Evolutionary conservation across 2,329 filamentous ascomycete genomes (phyloP).

Genomic region (Penicillium psychrosexuale): DNA sequence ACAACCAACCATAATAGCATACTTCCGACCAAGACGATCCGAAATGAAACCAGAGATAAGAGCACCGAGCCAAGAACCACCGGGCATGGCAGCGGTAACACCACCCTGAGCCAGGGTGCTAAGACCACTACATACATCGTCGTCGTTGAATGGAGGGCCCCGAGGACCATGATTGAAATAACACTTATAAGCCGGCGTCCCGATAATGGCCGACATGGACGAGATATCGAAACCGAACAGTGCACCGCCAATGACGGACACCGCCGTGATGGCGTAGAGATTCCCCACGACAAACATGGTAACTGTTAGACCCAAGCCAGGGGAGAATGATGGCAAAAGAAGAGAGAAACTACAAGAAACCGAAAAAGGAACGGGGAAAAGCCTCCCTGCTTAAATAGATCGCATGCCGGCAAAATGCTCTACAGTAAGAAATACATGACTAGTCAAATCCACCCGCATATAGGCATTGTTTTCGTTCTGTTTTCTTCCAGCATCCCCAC

Average conservation of each 20-base stretch:
- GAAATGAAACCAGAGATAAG: slow-evolving; percentile 54
- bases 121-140: slow-evolving; percentile 46
- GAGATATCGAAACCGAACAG: slow-evolving; percentile 38
- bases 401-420: not conserved
- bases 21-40: slow-evolving; percentile 54
- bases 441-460: slow-evolving; percentile 1
- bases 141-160: slow-evolving; percentile 55
- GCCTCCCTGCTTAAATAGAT: slow-evolving; percentile 3
- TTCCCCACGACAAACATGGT: slow-evolving; percentile 47
- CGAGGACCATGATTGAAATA: slow-evolving; percentile 61
- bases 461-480: not conserved
- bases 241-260: slow-evolving; percentile 44
- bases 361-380: not conserved
- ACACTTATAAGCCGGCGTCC: slow-evolving; percentile 56
- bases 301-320: slow-evolving; percentile 4
- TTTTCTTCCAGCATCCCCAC: not conserved
- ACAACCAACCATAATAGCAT: slow-evolving; percentile 50
- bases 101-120: slow-evolving; percentile 57
- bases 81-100: slow-evolving; percentile 70
- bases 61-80: slow-evolving; percentile 65
- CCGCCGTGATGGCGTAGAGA: slow-evolving; percentile 57
- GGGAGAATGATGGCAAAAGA: not conserved
- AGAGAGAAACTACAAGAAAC: not conserved
- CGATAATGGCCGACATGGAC: slow-evolving; percentile 35
- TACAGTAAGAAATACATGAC: not conserved